phyloP scores from a whole-genome alignment of 192 early-diverging fungal genomes.

The Thamnidium elegans region DNA sequence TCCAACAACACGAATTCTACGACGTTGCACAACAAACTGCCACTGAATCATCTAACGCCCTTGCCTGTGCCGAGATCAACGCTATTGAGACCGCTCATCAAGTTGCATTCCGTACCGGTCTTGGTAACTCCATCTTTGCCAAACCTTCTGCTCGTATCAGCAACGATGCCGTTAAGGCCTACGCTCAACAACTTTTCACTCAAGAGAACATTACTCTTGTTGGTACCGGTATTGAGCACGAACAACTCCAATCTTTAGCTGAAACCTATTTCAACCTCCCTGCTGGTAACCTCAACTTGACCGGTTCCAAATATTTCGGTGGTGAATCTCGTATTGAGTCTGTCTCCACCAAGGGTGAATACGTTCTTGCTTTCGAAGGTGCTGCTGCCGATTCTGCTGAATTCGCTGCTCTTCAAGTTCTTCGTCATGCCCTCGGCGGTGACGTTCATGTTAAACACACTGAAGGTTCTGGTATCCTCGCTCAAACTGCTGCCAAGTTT shows the following conservation, averaged over 20 bases:
- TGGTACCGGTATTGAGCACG: conserved; percentile 76
- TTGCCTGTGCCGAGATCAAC: conserved; percentile 58
- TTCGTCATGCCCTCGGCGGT: conserved; percentile 60
- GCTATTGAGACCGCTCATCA: conserved; percentile 81
- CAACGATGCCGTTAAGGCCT: conserved; percentile 68
- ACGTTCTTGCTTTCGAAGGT: conserved; percentile 80
- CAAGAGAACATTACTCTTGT: conserved; percentile 79
- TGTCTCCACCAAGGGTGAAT: conserved; percentile 50
- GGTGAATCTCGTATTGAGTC: conserved; percentile 81
- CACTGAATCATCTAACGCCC: conserved; percentile 65
- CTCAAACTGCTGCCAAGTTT: conserved; percentile 56
- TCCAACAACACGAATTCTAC: conserved; percentile 83
- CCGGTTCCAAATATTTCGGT: conserved; percentile 71
- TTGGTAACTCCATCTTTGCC: conserved; percentile 94
- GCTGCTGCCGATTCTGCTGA: conserved; percentile 58
- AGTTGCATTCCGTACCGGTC: conserved; percentile 88
- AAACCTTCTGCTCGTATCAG: conserved; percentile 60
- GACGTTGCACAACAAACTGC: conserved; percentile 60
- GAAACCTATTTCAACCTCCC: conserved; percentile 52
- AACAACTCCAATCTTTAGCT: conserved; percentile 66
- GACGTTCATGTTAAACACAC: conserved; percentile 63
- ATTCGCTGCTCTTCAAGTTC: conserved; percentile 62
- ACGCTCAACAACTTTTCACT: conserved; percentile 68
- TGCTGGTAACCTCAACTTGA: conserved; percentile 21
- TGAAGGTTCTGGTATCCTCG: conserved; percentile 59